These are phyloP conservation scores for Pseudogymnoascus sp. DNA, from an alignment of 2,329 filamentous ascomycete genomes.

Conservation along the genomic window DNA sequence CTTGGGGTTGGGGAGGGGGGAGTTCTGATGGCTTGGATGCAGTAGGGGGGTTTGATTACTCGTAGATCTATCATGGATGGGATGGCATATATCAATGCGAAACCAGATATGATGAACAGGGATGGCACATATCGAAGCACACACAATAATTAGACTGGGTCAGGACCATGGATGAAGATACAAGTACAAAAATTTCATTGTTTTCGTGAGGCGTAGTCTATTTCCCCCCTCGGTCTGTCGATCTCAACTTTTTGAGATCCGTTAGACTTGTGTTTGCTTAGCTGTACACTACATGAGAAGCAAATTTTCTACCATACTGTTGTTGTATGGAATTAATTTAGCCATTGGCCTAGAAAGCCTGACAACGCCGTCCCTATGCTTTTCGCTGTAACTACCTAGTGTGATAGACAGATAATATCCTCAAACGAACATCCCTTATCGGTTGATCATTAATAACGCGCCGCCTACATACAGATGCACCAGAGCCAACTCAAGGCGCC, in stretches of 20 bases:
- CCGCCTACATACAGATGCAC: neutral
- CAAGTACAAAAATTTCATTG: neutral
- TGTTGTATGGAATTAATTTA: neutral
- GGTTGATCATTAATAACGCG: neutral
- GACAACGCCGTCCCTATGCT: constrained; percentile 4
- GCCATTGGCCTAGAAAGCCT: neutral
- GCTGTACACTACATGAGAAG: constrained; percentile 2
- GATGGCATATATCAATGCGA: neutral
- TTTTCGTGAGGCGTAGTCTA: neutral
- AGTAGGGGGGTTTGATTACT: neutral
- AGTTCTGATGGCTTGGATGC: neutral
- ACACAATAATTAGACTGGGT: neutral
- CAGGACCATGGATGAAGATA: neutral
- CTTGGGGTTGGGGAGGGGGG: neutral
- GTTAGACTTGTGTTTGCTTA: neutral
- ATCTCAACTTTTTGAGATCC: neutral
- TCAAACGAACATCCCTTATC: neutral
- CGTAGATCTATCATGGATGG: neutral
- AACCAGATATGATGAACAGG: neutral
- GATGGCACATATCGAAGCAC: neutral
- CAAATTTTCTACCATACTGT: neutral
- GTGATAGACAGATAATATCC: neutral
- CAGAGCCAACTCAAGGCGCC: neutral
- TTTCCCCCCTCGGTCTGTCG: neutral
- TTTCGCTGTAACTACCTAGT: neutral